Evolutionary conservation across 495 filamentous ascomycete genomes (phyloP).

Genomic region (Hapsidospora chrysogenum): DNA sequence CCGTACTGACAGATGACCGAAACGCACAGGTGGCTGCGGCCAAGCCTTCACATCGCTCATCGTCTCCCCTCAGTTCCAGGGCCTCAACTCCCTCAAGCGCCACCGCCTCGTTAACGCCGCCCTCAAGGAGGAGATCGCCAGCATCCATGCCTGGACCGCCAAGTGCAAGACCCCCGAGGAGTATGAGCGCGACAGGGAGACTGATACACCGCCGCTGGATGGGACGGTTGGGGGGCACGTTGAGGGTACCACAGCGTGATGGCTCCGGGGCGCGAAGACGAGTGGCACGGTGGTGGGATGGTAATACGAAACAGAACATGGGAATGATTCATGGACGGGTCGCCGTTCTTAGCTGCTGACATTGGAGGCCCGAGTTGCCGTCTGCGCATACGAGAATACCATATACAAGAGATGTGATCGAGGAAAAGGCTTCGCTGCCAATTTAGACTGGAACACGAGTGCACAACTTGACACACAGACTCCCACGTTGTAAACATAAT

Average conservation of each 20-base stretch:
- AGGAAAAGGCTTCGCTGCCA: no score
- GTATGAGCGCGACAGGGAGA: constrained; percentile 54
- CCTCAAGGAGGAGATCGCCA: constrained; percentile 81
- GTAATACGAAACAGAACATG: no score
- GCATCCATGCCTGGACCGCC: constrained; percentile 96
- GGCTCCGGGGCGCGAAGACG: neutral
- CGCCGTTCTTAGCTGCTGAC: no score
- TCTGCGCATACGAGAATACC: neutral
- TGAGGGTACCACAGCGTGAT: constrained; percentile 19
- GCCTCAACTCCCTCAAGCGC: constrained; percentile 73
- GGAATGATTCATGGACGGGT: no score
- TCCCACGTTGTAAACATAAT: no score
- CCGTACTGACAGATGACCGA: constrained; percentile 4
- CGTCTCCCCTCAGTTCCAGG: constrained; percentile 72
- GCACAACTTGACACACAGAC: no score
- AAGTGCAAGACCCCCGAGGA: constrained; percentile 94
- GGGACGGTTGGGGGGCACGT: constrained; percentile 25
- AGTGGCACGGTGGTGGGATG: neutral
- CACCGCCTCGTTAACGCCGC: constrained; percentile 80
- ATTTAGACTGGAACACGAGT: no score
- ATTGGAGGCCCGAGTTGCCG: no score
- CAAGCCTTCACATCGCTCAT: constrained; percentile 88
- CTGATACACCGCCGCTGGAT: constrained; percentile 20
- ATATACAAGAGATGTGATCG: neutral
- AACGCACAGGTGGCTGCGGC: constrained; percentile 79